Percentiles rank a stretch among this genome's conserved stretches.
Conservation (phyloP, 106 monocot species). For the Platanthera guangdongensis region DNA sequence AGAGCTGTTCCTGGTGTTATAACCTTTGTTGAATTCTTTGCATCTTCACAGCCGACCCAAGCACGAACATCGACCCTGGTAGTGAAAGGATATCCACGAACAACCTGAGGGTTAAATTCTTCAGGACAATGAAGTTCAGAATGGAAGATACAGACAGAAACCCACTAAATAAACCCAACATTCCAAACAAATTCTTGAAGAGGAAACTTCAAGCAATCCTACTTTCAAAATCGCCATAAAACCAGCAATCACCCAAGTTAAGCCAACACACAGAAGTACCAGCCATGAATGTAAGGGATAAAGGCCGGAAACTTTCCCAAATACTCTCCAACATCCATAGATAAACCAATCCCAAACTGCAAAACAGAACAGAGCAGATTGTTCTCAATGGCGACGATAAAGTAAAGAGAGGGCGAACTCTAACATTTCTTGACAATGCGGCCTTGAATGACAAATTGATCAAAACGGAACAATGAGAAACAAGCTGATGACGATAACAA, state of each 20-base stretch:
- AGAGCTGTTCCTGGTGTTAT: background rate
- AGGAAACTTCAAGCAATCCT: conserved; percentile 6
- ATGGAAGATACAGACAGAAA: conserved; percentile 46
- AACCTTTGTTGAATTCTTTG: conserved; percentile 5
- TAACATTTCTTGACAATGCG: conserved; percentile 1
- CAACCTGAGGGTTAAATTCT: conserved; percentile 18
- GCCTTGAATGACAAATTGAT: conserved; percentile 13
- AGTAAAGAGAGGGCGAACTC: background rate
- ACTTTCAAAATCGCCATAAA: conserved; percentile 6
- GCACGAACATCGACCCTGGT: conserved; percentile 41
- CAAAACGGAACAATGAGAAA: conserved; percentile 26
- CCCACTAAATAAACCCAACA: conserved; percentile 10
- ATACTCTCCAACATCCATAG: conserved; percentile 30
- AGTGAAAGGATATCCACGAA: conserved; percentile 46
- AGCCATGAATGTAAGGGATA: conserved; percentile 33
- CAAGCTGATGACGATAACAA: conserved; percentile 21
- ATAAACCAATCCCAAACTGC: conserved; percentile 36
- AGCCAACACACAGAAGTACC: conserved; percentile 34
- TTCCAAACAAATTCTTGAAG: conserved; percentile 20
- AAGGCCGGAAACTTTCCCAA: conserved; percentile 5
- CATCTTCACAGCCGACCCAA: conserved; percentile 20
- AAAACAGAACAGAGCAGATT: conserved; percentile 20
- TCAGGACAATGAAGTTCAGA: conserved; percentile 17
- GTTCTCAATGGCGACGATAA: conserved; percentile 18
- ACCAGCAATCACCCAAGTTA: conserved; percentile 26